Percentiles rank a stretch among this genome's conserved stretches.
phyloP scores from a whole-genome alignment of 805 yeast genomes.

The Brettanomyces sp. region DNA sequence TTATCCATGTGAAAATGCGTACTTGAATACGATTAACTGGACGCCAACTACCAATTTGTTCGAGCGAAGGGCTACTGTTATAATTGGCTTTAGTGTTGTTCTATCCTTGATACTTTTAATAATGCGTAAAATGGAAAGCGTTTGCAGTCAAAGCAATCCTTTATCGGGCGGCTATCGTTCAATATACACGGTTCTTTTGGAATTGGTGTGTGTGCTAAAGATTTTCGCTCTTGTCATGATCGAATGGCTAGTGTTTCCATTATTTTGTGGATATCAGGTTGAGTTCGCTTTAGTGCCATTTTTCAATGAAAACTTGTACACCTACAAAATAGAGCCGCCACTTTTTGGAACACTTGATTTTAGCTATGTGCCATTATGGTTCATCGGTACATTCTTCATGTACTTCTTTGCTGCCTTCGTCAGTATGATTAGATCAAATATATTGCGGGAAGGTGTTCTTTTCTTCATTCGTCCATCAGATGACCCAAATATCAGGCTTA shows the following conservation, averaged over 20 bases:
- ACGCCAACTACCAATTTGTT: slow-evolving; percentile 11
- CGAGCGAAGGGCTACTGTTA: slow-evolving; percentile 12
- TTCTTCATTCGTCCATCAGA: slow-evolving; percentile 91
- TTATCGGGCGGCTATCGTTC: slow-evolving; percentile 41
- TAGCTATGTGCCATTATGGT: slow-evolving; percentile 35
- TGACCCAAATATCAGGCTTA: slow-evolving; percentile 78
- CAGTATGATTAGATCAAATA: slow-evolving; percentile 64
- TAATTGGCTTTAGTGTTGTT: slow-evolving; percentile 13
- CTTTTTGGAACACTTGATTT: not conserved
- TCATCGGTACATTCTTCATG: slow-evolving; percentile 79
- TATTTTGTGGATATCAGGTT: slow-evolving; percentile 72
- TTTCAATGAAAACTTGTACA: slow-evolving; percentile 17
- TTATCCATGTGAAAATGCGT: slow-evolving; percentile 6
- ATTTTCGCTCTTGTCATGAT: slow-evolving; percentile 66
- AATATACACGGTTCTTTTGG: slow-evolving; percentile 43
- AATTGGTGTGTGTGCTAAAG: slow-evolving; percentile 53
- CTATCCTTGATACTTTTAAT: slow-evolving; percentile 4
- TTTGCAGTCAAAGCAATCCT: slow-evolving; percentile 31
- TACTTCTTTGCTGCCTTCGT: slow-evolving; percentile 76
- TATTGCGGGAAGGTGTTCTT: slow-evolving; percentile 80
- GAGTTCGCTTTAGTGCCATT: slow-evolving; percentile 63
- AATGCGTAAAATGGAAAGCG: slow-evolving; percentile 20
- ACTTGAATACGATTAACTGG: slow-evolving; percentile 12
- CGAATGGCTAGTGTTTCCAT: slow-evolving; percentile 80
- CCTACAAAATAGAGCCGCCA: slow-evolving; percentile 6